These are phyloP conservation scores for Suillus luteus DNA, from an alignment of 768 basidiomycete species.

Conservation along the genomic window DNA sequence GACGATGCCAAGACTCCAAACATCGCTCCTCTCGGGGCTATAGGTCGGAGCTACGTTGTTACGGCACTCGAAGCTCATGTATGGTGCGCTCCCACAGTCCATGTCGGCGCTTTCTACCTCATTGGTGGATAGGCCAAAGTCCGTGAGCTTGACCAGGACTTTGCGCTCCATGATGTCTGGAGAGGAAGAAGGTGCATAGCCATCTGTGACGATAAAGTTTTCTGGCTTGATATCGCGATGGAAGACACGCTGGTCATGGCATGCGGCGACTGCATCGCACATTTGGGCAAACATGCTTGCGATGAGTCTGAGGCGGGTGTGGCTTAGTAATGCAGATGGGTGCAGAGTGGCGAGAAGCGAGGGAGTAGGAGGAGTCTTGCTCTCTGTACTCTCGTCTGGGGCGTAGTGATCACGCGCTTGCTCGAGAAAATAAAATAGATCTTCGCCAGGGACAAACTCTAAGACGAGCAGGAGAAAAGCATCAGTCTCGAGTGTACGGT, in stretches of 20 bases:
- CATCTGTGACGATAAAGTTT: slow-evolving; percentile 95
- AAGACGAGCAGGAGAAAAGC: slow-evolving; percentile 91
- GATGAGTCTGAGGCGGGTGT: slow-evolving; percentile 87
- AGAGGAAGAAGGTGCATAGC: slow-evolving; percentile 46
- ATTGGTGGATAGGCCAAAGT: slow-evolving; percentile 93
- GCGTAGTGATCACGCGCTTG: slow-evolving; percentile 89
- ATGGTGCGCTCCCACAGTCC: slow-evolving; percentile 98
- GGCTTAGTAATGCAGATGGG: slow-evolving; percentile 80
- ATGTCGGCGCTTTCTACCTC: slow-evolving; percentile 91
- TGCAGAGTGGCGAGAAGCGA: slow-evolving; percentile 83
- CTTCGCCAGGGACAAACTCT: slow-evolving; percentile 96
- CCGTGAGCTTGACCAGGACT: slow-evolving; percentile 94
- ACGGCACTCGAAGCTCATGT: slow-evolving; percentile 99
- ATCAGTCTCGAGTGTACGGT: slow-evolving; percentile 89
- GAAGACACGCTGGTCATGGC: slow-evolving; percentile 88
- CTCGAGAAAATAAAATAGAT: slow-evolving; percentile 97
- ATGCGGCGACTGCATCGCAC: slow-evolving; percentile 96
- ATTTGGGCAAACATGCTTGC: slow-evolving; percentile 98
- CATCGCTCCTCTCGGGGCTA: slow-evolving; percentile 91
- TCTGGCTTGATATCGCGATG: slow-evolving; percentile 99
- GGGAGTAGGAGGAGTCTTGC: slow-evolving; percentile 86
- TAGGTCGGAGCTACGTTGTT: slow-evolving; percentile 97
- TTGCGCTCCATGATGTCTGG: slow-evolving; percentile 66
- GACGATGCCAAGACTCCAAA: slow-evolving; percentile 98
- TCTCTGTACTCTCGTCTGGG: slow-evolving; percentile 20